phyloP scores from a whole-genome alignment of 2,329 filamentous ascomycete species.

The Hortaea sp. region DNA sequence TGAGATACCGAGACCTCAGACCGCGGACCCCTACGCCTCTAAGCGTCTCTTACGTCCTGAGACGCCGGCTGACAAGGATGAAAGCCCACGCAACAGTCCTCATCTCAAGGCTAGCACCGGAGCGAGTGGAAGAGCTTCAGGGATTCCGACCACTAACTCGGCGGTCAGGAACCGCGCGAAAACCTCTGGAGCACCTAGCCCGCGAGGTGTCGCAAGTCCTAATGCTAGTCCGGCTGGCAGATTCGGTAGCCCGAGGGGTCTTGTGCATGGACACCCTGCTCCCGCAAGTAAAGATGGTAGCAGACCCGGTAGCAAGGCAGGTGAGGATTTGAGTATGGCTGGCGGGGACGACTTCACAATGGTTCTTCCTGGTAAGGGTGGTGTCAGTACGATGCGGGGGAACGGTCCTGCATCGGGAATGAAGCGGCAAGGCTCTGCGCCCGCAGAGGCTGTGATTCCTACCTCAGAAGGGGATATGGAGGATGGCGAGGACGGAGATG shows the following conservation, averaged over 20 bases:
- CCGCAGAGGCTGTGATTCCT: not conserved
- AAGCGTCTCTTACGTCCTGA: constrained; percentile 29
- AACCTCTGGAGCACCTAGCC: constrained; percentile 3
- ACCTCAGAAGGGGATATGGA: constrained; percentile 27
- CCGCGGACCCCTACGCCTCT: constrained; percentile 44
- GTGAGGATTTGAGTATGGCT: constrained; percentile 6
- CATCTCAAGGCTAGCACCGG: constrained; percentile 1
- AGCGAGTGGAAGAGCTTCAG: no score
- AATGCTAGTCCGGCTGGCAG: constrained; percentile 18
- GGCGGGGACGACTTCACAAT: constrained; percentile 38
- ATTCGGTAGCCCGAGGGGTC: not conserved
- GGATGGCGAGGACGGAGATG: constrained; percentile 34
- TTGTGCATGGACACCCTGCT: constrained; percentile 9
- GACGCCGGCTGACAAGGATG: constrained; percentile 31
- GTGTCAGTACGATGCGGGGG: constrained; percentile 17
- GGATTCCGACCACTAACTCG: constrained; percentile 12
- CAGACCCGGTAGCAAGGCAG: constrained; percentile 23
- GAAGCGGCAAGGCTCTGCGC: not conserved
- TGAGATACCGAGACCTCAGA: constrained; percentile 40
- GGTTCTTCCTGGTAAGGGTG: constrained; percentile 34
- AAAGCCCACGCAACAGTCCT: constrained; percentile 37
- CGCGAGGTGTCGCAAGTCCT: constrained; percentile 13
- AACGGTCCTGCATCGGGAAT: constrained; percentile 29
- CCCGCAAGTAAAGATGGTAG: constrained; percentile 22
- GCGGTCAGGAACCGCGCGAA: constrained; percentile 19